A percentile compares a stretch with the other conserved stretches of the same genome.
Conservation (phyloP, 192 early-diverging fungal genomes). For the Linderina pennispora region DNA sequence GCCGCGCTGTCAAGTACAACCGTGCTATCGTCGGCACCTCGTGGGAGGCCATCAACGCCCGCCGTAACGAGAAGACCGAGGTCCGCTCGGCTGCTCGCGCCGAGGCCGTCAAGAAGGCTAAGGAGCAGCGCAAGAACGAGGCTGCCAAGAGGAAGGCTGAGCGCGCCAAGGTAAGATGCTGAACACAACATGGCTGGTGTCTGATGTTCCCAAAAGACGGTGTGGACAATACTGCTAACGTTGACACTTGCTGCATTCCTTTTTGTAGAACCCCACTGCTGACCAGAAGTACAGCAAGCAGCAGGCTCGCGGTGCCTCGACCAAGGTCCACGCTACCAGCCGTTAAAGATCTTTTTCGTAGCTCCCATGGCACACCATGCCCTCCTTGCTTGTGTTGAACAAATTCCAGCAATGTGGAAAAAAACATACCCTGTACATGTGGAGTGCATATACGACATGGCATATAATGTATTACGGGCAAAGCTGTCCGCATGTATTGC, state of each 20-base stretch:
- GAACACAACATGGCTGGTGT: neutral
- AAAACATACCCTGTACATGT: no score
- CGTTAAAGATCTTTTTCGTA: conserved; percentile 11
- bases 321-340: conserved; percentile 37
- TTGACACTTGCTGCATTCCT: neutral
- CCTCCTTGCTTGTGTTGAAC: no score
- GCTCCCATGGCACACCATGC: neutral
- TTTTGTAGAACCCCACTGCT: conserved; percentile 3
- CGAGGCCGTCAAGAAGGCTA: conserved; percentile 76
- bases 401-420: no score
- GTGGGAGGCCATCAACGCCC: conserved; percentile 93
- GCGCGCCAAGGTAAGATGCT: conserved; percentile 61
- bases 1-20: conserved; percentile 91
- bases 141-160: conserved; percentile 83
- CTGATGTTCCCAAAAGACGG: neutral
- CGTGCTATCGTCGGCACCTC: conserved; percentile 94
- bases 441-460: no score
- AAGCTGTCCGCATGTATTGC: no score
- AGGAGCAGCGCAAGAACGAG: conserved; percentile 89
- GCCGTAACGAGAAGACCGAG: conserved; percentile 96
- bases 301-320: conserved; percentile 27
- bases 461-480: no score
- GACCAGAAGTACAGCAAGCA: conserved; percentile 40
- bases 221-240: neutral
- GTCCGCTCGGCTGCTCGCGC: conserved; percentile 85